Conservation (phyloP, 2,329 filamentous ascomycete genomes). For the Orbilia oligospora region DNA sequence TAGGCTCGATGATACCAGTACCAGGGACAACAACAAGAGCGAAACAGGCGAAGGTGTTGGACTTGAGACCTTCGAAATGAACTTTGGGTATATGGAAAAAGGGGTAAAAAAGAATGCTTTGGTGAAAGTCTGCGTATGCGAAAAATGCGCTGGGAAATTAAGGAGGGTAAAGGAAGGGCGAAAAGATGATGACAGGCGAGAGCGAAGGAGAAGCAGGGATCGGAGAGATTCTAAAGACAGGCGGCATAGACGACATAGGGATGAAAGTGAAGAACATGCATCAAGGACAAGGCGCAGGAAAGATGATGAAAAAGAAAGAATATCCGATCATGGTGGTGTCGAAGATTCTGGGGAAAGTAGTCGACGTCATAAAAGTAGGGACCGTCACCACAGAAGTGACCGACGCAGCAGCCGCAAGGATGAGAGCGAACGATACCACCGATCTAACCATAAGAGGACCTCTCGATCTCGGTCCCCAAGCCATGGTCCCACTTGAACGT, state of each 20-base stretch:
- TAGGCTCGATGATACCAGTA: conserved; percentile 33
- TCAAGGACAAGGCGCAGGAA: conserved; percentile 20
- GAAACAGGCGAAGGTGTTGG: background rate
- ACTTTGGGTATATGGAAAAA: conserved; percentile 64
- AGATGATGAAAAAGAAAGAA: conserved; percentile 6
- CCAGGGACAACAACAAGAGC: background rate
- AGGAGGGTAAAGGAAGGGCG: conserved; percentile 51
- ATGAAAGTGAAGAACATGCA: conserved; percentile 19
- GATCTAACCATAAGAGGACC: conserved; percentile 30
- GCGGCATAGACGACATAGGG: conserved; percentile 24
- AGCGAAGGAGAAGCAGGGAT: conserved; percentile 36
- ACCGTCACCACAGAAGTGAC: conserved; percentile 1
- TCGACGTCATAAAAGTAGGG: conserved; percentile 13
- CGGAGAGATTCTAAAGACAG: conserved; percentile 36
- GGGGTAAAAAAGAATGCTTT: conserved; percentile 63
- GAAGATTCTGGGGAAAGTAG: conserved; percentile 7
- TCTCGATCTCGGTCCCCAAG: conserved; percentile 40
- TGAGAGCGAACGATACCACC: conserved; percentile 9
- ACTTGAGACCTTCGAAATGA: conserved; percentile 63
- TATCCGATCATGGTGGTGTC: conserved; percentile 8
- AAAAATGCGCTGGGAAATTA: conserved; percentile 62
- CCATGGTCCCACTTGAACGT: conserved; percentile 11
- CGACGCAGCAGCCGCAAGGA: conserved; percentile 9
- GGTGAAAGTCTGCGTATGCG: conserved; percentile 64
- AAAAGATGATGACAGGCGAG: conserved; percentile 39